A percentile compares a stretch with the other conserved stretches of the same genome.
phyloP scores from a whole-genome alignment of 2,329 filamentous ascomycete genomes.

The Phialocephala subalpina region DNA sequence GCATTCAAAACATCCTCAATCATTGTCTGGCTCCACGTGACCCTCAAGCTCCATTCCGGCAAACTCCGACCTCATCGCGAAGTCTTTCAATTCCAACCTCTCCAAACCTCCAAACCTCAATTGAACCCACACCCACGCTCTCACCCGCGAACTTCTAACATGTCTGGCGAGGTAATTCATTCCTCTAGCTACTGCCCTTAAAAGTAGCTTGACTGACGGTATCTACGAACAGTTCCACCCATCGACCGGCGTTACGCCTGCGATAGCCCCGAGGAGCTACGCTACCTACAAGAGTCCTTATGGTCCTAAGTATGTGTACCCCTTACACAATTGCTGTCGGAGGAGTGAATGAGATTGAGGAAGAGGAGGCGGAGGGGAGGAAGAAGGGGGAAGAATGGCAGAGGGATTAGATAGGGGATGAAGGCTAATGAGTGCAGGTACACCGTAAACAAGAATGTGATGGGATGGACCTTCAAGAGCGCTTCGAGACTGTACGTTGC shows the following conservation, averaged over 20 bases:
- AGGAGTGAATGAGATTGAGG: too few species aligned
- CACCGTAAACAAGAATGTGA: slow-evolving; percentile 63
- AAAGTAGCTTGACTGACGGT: neutral
- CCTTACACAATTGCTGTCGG: too few species aligned
- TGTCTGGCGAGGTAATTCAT: slow-evolving; percentile 28
- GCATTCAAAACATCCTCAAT: neutral
- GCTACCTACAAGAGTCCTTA: slow-evolving; percentile 66
- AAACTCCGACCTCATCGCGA: neutral
- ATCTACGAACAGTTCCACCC: slow-evolving; percentile 28
- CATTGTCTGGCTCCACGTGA: neutral
- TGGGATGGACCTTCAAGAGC: slow-evolving; percentile 59
- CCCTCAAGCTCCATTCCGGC: neutral
- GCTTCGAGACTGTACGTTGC: slow-evolving; percentile 56
- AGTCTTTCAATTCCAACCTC: neutral
- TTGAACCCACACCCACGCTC: slow-evolving; percentile 23
- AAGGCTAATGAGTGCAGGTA: slow-evolving; percentile 55
- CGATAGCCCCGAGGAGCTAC: slow-evolving; percentile 28
- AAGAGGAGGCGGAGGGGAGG: too few species aligned
- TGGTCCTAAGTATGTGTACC: slow-evolving; percentile 69
- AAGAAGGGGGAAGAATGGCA: neutral
- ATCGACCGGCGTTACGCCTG: slow-evolving; percentile 33
- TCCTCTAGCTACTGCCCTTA: slow-evolving; percentile 24
- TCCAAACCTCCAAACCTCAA: slow-evolving; percentile 18
- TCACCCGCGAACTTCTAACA: slow-evolving; percentile 16
- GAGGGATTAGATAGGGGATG: neutral